Conservation (phyloP, 345 rosid species). For the Iberis pinnata region DNA sequence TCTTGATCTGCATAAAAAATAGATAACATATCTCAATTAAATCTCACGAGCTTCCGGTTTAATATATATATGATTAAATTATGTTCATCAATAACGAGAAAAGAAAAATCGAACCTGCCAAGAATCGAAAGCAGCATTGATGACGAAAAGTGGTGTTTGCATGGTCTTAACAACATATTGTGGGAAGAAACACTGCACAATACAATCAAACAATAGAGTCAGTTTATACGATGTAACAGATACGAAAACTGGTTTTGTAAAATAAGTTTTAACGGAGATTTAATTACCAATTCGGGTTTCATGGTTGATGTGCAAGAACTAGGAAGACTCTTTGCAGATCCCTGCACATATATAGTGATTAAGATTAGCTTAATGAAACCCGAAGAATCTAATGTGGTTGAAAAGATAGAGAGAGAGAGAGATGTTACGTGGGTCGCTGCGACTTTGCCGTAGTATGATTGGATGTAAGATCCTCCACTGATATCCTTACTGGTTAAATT, state of each 20-base stretch:
- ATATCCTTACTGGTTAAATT: constrained; percentile 58
- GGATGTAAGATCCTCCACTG: constrained; percentile 54
- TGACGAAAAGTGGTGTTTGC: constrained; percentile 68
- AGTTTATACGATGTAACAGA: neutral
- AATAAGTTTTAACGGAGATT: neutral
- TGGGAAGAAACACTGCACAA: constrained; percentile 90
- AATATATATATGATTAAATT: too few species aligned
- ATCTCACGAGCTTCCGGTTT: too few species aligned
- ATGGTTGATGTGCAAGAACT: constrained; percentile 62
- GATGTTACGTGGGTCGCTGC: constrained; percentile 61
- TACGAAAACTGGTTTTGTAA: neutral
- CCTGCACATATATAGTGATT: constrained; percentile 34
- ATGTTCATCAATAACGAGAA: neutral
- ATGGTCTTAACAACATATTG: constrained; percentile 54
- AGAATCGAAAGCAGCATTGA: constrained; percentile 82
- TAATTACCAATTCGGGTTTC: constrained; percentile 57
- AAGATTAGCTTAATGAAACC: neutral
- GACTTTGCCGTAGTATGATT: constrained; percentile 54
- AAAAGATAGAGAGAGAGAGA: neutral
- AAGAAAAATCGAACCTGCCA: constrained; percentile 64
- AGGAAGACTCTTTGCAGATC: constrained; percentile 73
- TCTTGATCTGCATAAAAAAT: constrained; percentile 47
- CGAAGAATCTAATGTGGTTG: neutral
- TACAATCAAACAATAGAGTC: neutral
- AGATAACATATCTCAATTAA: neutral